These are phyloP conservation scores for Hondaea fermentalgiana DNA, from an alignment of 108 stramenopile genomes.

Conservation along the genomic window DNA sequence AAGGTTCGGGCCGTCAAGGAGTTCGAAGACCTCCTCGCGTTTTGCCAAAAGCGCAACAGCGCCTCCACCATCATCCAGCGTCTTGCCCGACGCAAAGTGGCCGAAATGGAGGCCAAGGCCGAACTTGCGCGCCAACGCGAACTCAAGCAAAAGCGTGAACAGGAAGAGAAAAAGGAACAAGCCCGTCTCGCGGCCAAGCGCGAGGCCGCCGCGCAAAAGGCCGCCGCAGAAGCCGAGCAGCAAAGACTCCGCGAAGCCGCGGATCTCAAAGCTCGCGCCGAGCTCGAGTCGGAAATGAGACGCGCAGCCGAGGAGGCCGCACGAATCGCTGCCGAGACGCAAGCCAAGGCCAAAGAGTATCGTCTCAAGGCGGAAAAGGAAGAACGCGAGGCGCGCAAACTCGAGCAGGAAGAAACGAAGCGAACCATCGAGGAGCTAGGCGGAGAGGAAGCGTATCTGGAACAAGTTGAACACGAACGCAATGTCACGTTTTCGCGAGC, in stretches of 20 bases:
- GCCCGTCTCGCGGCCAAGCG: not conserved
- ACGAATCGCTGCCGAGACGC: not conserved
- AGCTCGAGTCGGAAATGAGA: not conserved
- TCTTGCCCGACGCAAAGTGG: not conserved
- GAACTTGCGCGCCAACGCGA: slow-evolving; percentile 3
- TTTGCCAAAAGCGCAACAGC: not conserved
- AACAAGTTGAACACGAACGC: not conserved
- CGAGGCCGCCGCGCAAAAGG: not conserved
- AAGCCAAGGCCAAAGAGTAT: not conserved
- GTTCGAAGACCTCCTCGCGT: not conserved
- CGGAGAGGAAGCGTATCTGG: not conserved
- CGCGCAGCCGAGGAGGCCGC: not conserved
- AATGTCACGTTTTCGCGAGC: not conserved
- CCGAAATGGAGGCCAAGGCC: not conserved
- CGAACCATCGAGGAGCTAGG: not conserved
- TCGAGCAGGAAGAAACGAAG: not conserved
- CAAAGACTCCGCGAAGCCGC: not conserved
- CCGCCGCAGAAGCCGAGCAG: not conserved
- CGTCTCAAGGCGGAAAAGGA: not conserved
- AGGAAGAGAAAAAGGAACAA: not conserved
- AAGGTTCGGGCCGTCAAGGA: not conserved
- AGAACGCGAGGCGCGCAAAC: not conserved
- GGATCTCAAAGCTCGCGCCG: not conserved
- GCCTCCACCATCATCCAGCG: not conserved
- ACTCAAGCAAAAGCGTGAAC: not conserved